Base-by-base conservation (phyloP, 106 monocot genomes). In the Iris macrosiphon region DNA sequence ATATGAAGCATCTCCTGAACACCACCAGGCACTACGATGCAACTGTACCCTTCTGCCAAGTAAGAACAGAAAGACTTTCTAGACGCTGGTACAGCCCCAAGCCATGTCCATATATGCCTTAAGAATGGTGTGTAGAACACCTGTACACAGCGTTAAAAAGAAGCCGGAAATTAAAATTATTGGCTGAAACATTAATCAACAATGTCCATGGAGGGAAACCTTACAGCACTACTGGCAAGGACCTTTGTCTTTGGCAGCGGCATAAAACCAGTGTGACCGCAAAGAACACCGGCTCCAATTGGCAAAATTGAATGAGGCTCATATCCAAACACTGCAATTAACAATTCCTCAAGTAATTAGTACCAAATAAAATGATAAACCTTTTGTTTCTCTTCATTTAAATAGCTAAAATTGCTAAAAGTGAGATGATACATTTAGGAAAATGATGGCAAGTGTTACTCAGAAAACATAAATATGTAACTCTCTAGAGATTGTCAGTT, bases 211-310 rank as follows among this genome's bases (percentile, higher is more conserved):
- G 33, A 32, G 19, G n/a, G 34, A 54, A 35, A 64, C 6, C 73
- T 47, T 55, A 79, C 79, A 59, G 73, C 73, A 63, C 60, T 73
- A 42, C 79, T 73, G 0, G 73, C 73, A 12, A 79, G 79, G 48
- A 74, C 70, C 45, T 70, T 80, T 21, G 74, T 70, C 64, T 80
- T 80, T 15, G 64, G 52, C 59, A 80, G 44, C 23, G 74, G 69
- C 69, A 80, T 73, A 23, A 80, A 74, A 27, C 74, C 65, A n/a
- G 66, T 74, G 31, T 42, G 55, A 51, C 56, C 55, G 6, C 61
- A 58, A 26, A 74, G 55, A 21, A 56, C 61, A 44, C 45, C 46
- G 4, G 74, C 60, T 3, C 79, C 79, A 51, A 74, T 74, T 5
- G 79, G 69, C 28, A 80, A 32, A 2, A 61, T 32, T 19, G 54